These are phyloP conservation scores for Dactylonectria estremocensis DNA, from an alignment of 2,329 filamentous ascomycete genomes.

Conservation along the genomic window DNA sequence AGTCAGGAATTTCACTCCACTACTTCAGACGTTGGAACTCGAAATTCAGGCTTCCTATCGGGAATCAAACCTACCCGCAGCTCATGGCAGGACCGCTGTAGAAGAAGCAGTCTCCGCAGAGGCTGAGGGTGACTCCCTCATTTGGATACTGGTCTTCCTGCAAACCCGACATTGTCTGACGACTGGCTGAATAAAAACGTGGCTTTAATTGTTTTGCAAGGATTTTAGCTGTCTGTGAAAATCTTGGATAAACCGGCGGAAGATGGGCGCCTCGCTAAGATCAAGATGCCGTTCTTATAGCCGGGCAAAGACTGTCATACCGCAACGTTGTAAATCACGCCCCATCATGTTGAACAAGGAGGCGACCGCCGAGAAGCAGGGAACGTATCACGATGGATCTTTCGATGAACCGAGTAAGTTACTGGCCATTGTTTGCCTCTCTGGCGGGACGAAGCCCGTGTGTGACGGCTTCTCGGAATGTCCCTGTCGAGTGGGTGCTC, in stretches of 20 bases:
- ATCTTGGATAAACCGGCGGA: background rate
- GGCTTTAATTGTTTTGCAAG: slow-evolving; percentile 5
- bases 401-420: background rate
- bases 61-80: slow-evolving; percentile 34
- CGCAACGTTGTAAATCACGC: slow-evolving; percentile 2
- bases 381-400: slow-evolving; percentile 7
- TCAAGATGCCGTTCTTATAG: slow-evolving; percentile 6
- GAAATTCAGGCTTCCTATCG: no score
- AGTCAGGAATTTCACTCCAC: background rate
- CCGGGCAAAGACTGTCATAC: slow-evolving; percentile 3
- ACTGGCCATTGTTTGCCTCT: background rate
- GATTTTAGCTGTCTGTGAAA: background rate
- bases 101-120: slow-evolving; percentile 39
- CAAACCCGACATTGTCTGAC: background rate
- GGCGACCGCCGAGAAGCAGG: background rate
- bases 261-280: no score
- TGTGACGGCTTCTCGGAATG: slow-evolving; percentile 6
- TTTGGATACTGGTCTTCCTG: slow-evolving; percentile 27
- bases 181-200: slow-evolving; percentile 1
- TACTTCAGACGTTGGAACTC: no score
- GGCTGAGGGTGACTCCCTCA: slow-evolving; percentile 37
- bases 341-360: slow-evolving; percentile 10
- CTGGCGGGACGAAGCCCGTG: background rate
- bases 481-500: slow-evolving; percentile 8
- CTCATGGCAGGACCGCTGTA: slow-evolving; percentile 40